These are phyloP conservation scores for Amanita muscaria DNA, from an alignment of 768 basidiomycete genomes.

Conservation along the genomic window DNA sequence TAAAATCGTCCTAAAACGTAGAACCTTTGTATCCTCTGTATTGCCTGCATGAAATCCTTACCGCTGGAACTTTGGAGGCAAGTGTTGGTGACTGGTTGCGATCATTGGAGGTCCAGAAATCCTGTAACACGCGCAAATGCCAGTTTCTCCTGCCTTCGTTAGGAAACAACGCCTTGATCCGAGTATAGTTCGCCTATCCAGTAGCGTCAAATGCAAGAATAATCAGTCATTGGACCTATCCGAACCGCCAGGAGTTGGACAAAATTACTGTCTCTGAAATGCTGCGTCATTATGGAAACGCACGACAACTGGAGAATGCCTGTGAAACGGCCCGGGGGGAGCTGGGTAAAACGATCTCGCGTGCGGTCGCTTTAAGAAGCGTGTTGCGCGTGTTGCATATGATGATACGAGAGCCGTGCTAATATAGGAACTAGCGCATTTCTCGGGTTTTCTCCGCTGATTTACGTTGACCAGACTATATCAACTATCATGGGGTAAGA, in stretches of 20 bases:
- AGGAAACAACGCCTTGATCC: slow-evolving; percentile 36
- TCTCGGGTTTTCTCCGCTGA: too few species aligned
- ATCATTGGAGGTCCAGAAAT: slow-evolving; percentile 33
- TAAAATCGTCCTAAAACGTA: slow-evolving; percentile 15
- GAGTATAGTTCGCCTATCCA: slow-evolving; percentile 33
- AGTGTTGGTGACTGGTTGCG: too few species aligned
- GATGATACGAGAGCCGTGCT: too few species aligned
- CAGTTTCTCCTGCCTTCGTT: slow-evolving; percentile 48
- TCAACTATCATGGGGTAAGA: neutral
- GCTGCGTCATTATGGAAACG: slow-evolving; percentile 1
- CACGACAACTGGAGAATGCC: neutral
- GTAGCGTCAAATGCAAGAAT: slow-evolving; percentile 4
- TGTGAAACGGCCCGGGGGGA: neutral
- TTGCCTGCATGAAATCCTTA: neutral
- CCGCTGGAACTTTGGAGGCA: neutral
- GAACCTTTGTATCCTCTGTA: too few species aligned
- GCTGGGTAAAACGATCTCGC: neutral
- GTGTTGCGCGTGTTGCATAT: too few species aligned
- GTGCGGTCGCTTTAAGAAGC: too few species aligned
- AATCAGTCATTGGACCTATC: neutral
- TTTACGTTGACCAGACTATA: too few species aligned
- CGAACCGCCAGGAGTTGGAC: slow-evolving; percentile 2
- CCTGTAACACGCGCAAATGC: slow-evolving; percentile 42
- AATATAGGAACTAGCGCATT: too few species aligned
- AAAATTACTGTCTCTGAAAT: slow-evolving; percentile 1